A percentile compares a stretch with the other conserved stretches of the same genome.
Evolutionary conservation across 2,329 filamentous ascomycete species (phyloP).

Genomic region (Cercospora sp.): DNA sequence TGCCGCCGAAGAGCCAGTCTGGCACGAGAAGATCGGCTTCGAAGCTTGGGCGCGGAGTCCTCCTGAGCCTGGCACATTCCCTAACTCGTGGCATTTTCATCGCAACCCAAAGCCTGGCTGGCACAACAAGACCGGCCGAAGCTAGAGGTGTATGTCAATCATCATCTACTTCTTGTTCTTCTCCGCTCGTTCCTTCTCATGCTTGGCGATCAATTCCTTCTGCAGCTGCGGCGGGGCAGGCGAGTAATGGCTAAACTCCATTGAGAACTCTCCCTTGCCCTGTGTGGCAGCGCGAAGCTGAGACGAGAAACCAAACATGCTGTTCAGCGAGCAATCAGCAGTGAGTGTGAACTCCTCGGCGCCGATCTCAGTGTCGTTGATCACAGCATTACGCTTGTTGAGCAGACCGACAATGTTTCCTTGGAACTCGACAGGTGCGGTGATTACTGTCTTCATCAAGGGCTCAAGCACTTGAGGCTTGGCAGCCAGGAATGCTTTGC

Average conservation of each 20-base stretch:
- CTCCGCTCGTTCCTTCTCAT: slow-evolving; percentile 66
- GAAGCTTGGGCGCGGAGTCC: neutral
- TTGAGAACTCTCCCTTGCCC: slow-evolving; percentile 96
- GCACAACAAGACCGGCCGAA: too few species aligned
- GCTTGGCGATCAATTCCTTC: slow-evolving; percentile 69
- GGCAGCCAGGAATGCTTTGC: slow-evolving; percentile 82
- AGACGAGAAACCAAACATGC: slow-evolving; percentile 96
- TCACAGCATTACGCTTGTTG: slow-evolving; percentile 95
- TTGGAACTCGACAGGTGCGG: slow-evolving; percentile 95
- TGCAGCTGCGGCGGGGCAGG: slow-evolving; percentile 85
- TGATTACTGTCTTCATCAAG: slow-evolving; percentile 97
- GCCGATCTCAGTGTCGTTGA: slow-evolving; percentile 92
- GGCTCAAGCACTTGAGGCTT: slow-evolving; percentile 87
- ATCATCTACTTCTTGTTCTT: slow-evolving; percentile 58
- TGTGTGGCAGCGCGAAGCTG: slow-evolving; percentile 91
- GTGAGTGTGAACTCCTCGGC: slow-evolving; percentile 90
- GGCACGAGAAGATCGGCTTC: neutral
- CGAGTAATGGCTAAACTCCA: slow-evolving; percentile 98
- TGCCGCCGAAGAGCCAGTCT: neutral
- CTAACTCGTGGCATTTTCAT: neutral
- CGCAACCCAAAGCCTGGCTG: neutral
- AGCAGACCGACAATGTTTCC: slow-evolving; percentile 90
- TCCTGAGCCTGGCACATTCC: neutral
- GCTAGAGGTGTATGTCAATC: neutral
- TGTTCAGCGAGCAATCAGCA: slow-evolving; percentile 89